These are phyloP conservation scores for Penicillium cosmopolitanum DNA, from an alignment of 495 filamentous ascomycete species.

Conservation along the genomic window DNA sequence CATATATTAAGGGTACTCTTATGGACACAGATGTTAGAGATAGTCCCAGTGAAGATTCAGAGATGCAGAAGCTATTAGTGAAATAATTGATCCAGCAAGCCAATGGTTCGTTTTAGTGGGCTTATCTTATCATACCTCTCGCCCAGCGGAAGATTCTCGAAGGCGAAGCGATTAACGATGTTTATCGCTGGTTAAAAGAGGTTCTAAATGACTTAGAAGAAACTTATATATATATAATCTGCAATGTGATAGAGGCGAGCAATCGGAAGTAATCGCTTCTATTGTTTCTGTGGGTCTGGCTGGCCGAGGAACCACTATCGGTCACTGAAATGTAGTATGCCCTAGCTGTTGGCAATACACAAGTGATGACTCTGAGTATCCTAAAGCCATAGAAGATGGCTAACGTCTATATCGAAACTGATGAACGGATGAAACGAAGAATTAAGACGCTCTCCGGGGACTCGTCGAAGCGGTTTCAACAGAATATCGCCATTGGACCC, in stretches of 20 bases:
- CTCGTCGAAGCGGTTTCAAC: background rate
- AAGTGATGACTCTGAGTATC: background rate
- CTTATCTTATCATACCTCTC: conserved; percentile 4
- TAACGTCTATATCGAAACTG: background rate
- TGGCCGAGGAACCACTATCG: background rate
- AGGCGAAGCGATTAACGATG: background rate
- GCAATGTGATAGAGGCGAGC: background rate
- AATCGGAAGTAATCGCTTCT: background rate
- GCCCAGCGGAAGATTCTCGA: background rate
- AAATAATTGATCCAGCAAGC: background rate
- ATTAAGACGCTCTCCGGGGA: background rate
- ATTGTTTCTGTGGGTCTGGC: background rate
- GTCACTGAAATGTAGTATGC: background rate
- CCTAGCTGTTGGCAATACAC: background rate
- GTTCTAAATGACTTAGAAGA: background rate
- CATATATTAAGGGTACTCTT: conserved; percentile 4
- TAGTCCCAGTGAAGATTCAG: background rate
- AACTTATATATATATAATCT: background rate
- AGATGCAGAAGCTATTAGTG: background rate
- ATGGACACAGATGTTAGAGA: background rate
- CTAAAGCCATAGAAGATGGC: background rate
- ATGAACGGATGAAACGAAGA: background rate
- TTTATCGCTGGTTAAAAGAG: background rate
- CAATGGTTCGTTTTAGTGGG: conserved; percentile 1
- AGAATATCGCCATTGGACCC: background rate